Percentiles rank a stretch among this genome's conserved stretches.
Evolutionary conservation across 2,329 filamentous ascomycete genomes (phyloP).

Genomic region (Pyrenochaeta sp.): DNA sequence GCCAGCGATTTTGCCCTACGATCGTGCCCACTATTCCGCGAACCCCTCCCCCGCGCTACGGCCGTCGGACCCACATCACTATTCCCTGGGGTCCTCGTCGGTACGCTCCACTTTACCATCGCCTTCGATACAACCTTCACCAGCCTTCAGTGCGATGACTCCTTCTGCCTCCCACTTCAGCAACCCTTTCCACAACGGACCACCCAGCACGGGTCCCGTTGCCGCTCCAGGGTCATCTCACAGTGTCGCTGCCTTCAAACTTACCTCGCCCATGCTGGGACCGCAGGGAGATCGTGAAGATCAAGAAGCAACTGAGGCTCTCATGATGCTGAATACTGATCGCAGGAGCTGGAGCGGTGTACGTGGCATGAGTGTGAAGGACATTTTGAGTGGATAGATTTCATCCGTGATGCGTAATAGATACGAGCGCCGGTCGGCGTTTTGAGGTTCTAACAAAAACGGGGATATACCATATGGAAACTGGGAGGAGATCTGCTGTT

Average conservation of each 20-base stretch:
- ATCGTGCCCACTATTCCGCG: slow-evolving; percentile 55
- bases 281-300: slow-evolving; percentile 52
- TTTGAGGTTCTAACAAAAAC: slow-evolving; percentile 4
- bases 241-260: slow-evolving; percentile 31
- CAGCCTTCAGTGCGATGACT: slow-evolving; percentile 53
- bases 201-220: slow-evolving; percentile 30
- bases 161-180: slow-evolving; percentile 37
- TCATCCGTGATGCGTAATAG: background rate
- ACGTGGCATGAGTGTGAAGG: slow-evolving; percentile 56
- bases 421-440: slow-evolving; percentile 4
- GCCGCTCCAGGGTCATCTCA: slow-evolving; percentile 33
- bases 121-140: slow-evolving; percentile 44
- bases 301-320: slow-evolving; percentile 82
- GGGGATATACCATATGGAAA: slow-evolving; percentile 3
- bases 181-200: slow-evolving; percentile 38
- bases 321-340: slow-evolving; percentile 87
- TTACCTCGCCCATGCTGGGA: slow-evolving; percentile 47
- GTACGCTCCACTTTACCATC: slow-evolving; percentile 46
- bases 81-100: slow-evolving; percentile 52
- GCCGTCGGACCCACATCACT: slow-evolving; percentile 57
- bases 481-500: background rate
- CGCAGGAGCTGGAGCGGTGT: slow-evolving; percentile 61
- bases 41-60: slow-evolving; percentile 49
- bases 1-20: slow-evolving; percentile 45
- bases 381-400: slow-evolving; percentile 50